Base-by-base conservation (phyloP, 208 protist species). In the Trypanosoma vivax region DNA sequence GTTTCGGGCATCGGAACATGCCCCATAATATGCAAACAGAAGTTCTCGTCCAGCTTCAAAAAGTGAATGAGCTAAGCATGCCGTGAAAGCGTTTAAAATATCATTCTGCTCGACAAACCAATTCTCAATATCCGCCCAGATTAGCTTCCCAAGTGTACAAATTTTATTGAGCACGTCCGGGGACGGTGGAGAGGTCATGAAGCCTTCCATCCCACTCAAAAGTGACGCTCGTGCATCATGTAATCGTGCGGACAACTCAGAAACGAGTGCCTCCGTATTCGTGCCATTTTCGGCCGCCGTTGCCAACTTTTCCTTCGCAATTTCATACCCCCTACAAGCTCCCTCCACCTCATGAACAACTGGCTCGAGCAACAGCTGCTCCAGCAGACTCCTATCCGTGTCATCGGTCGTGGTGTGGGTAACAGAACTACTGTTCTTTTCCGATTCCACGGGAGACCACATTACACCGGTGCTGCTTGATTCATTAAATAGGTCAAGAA, bases 121-220 rank as follows among this genome's bases (percentile, higher is more conserved):
- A 19, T 61, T 10, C 24, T 61, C 55, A 52, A 42, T 14, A 14
- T 61, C 45, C n/a, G 18, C 7, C 55, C 55, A 61, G 16, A 50
- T 2, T 0, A 39, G 5, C 19, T 61, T 21, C 9, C 23, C 45
- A 46, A 38, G 19, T 19, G 11, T 11, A 38, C 38, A 34, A 21
- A 61, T 28, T 28, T 52, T 53, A 1, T 9, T 38, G 28, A 61
- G 18, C 14, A 37, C 23, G 19, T 16, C 42, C n/a, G 24, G 37
- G 27, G 21, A 18, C 21, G 45, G 35, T 34, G 31, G 55, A 25
- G 3, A 31, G 16, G 37, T 33, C n/a, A 61, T 7, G 45, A 47
- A 61, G 11, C 9, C 18, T 28, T 61, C 55, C 55, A 61, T 52
- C 25, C 18, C 16, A 4, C 28, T 30, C 27, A 61, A 13, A 9